Evolutionary conservation across 306 rosid genomes (phyloP).

Genomic region (Datisca glomerata): DNA sequence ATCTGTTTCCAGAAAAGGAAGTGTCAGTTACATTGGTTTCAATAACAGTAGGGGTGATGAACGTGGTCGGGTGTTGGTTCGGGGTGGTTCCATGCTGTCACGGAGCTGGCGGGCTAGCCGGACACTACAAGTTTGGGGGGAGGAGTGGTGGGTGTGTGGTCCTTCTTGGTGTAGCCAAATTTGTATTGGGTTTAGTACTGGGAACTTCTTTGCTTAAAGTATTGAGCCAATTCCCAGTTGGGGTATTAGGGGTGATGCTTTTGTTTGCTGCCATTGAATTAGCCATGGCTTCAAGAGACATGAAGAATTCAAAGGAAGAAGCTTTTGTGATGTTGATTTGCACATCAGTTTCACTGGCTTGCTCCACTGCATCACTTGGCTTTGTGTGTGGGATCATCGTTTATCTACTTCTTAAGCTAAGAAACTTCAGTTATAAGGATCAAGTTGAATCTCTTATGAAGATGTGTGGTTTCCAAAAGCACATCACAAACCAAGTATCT

Average conservation of each 20-base stretch:
- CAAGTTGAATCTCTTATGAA: no score
- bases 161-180: conserved; percentile 47
- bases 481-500: no score
- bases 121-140: conserved; percentile 77
- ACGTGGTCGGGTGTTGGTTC: conserved; percentile 66
- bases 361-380: conserved; percentile 23
- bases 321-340: conserved; percentile 18
- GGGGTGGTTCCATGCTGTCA: conserved; percentile 77
- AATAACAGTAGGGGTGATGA: conserved; percentile 75
- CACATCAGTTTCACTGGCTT: conserved; percentile 20
- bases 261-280: conserved; percentile 70
- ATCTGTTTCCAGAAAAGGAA: conserved; percentile 49
- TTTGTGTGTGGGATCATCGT: conserved; percentile 15
- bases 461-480: no score
- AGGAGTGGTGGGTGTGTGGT: conserved; percentile 85
- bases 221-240: conserved; percentile 46
- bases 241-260: conserved; percentile 47
- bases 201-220: conserved; percentile 50
- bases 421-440: not conserved
- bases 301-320: conserved; percentile 35
- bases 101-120: conserved; percentile 79
- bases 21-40: conserved; percentile 57
- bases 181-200: conserved; percentile 41
- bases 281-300: conserved; percentile 61
- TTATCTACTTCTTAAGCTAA: conserved; percentile 1